These are phyloP conservation scores for Nannochloropsis granulata DNA, from an alignment of 108 stramenopile species.

Conservation along the genomic window DNA sequence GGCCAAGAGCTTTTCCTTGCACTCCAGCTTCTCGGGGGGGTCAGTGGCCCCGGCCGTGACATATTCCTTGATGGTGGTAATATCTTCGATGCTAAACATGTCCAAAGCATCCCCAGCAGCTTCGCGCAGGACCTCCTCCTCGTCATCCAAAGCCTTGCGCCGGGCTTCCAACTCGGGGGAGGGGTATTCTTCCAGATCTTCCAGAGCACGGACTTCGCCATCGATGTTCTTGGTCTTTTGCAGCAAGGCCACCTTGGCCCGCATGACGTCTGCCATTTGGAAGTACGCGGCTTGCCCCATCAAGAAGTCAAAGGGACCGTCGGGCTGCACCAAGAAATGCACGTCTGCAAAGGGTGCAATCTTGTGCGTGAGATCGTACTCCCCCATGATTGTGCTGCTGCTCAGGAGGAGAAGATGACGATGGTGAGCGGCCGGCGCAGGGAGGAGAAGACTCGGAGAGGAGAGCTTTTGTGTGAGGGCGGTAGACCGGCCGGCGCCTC, in stretches of 20 bases:
- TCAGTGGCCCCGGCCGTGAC: constrained; percentile 57
- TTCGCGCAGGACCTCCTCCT: constrained; percentile 42
- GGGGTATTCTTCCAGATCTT: constrained; percentile 57
- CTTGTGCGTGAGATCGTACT: constrained; percentile 62
- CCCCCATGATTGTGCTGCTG: neutral
- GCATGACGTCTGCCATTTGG: constrained; percentile 49
- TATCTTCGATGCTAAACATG: constrained; percentile 56
- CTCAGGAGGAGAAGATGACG: too few species aligned
- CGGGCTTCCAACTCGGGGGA: constrained; percentile 47
- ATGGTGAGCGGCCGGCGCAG: too few species aligned
- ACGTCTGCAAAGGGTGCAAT: constrained; percentile 75
- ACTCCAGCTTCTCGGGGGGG: constrained; percentile 6
- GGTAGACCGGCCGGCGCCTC: too few species aligned
- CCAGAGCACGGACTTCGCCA: constrained; percentile 48
- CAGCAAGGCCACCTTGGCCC: constrained; percentile 57
- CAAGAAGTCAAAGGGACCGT: constrained; percentile 65
- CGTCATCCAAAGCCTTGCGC: neutral
- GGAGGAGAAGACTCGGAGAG: too few species aligned
- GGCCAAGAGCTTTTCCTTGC: neutral
- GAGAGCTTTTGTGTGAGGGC: too few species aligned
- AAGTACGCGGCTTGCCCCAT: constrained; percentile 46
- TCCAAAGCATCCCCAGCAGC: constrained; percentile 9
- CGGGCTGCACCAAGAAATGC: constrained; percentile 76
- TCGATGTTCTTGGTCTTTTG: constrained; percentile 45
- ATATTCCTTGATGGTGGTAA: constrained; percentile 35